Evolutionary conservation across 192 early-diverging fungal species (phyloP).

Genomic region (Dimargaris xerosporica): DNA sequence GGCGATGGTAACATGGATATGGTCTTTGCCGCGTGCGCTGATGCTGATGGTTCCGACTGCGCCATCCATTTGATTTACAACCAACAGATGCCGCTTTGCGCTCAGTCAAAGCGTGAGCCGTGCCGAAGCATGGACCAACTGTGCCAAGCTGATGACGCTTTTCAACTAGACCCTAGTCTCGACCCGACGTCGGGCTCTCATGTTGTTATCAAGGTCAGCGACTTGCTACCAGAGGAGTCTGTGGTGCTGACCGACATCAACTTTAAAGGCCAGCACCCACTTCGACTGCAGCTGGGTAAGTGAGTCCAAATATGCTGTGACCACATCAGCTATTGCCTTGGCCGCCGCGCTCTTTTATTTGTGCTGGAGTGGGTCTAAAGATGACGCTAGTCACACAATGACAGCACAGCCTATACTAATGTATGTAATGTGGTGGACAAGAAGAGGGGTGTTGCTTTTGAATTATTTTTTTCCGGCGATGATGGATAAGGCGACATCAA

Average conservation of each 20-base stretch:
- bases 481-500: conserved; percentile 43
- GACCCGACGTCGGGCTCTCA: conserved; percentile 19
- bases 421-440: no score
- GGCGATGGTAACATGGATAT: conserved; percentile 8
- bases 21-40: conserved; percentile 9
- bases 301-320: no score
- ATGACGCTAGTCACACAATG: no score
- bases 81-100: conserved; percentile 64
- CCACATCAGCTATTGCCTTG: no score
- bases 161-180: conserved; percentile 33
- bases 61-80: conserved; percentile 68
- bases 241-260: conserved; percentile 24
- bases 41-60: conserved; percentile 18
- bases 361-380: no score
- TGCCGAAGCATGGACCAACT: conserved; percentile 52
- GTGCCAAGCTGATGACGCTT: conserved; percentile 55
- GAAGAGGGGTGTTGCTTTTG: no score
- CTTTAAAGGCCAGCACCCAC: conserved; percentile 37
- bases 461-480: no score
- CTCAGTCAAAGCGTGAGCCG: conserved; percentile 17
- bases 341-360: no score
- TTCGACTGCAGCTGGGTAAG: conserved; percentile 36
- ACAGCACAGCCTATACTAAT: no score
- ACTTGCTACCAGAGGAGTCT: conserved; percentile 32
- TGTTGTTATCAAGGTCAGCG: conserved; percentile 13